These are phyloP conservation scores for Candida verbasci DNA, from an alignment of 805 yeast species.

Conservation along the genomic window DNA sequence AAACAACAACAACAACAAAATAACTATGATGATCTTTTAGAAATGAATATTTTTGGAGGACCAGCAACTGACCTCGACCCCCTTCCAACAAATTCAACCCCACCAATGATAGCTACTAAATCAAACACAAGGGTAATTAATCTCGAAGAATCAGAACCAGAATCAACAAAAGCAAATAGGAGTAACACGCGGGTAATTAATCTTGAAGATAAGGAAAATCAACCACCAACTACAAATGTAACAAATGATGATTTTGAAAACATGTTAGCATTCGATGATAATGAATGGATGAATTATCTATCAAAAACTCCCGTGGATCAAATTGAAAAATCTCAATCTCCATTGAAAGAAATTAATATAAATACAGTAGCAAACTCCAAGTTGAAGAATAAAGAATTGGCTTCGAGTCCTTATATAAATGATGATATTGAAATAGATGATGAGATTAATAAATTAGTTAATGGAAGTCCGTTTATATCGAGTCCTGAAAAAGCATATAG, in stretches of 20 bases:
- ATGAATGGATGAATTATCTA: conserved; percentile 6
- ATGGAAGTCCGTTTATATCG: conserved; percentile 17
- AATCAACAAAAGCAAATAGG: conserved; percentile 48
- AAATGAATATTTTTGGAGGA: conserved; percentile 37
- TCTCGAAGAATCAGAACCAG: conserved; percentile 34
- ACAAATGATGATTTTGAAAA: too few relatives aligned
- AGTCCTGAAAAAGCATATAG: conserved; percentile 31
- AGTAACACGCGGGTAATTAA: conserved; percentile 51
- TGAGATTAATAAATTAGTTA: conserved; percentile 16
- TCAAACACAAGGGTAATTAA: conserved; percentile 51
- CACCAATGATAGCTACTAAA: conserved; percentile 52
- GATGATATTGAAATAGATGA: conserved; percentile 16
- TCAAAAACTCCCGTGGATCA: conserved; percentile 16
- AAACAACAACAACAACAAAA: conserved; percentile 1
- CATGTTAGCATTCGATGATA: too few relatives aligned
- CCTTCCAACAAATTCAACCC: conserved; percentile 38
- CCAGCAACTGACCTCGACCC: conserved; percentile 46
- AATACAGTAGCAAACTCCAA: conserved; percentile 14
- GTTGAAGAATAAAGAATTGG: conserved; percentile 19
- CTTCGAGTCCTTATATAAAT: conserved; percentile 41
- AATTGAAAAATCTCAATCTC: conserved; percentile 3
- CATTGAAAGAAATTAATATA: conserved; percentile 7
- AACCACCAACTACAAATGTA: too few relatives aligned
- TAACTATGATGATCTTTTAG: too few relatives aligned
- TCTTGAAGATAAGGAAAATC: conserved; percentile 29